These are phyloP conservation scores for Ogataea henricii DNA, from an alignment of 805 yeast species.

Conservation along the genomic window DNA sequence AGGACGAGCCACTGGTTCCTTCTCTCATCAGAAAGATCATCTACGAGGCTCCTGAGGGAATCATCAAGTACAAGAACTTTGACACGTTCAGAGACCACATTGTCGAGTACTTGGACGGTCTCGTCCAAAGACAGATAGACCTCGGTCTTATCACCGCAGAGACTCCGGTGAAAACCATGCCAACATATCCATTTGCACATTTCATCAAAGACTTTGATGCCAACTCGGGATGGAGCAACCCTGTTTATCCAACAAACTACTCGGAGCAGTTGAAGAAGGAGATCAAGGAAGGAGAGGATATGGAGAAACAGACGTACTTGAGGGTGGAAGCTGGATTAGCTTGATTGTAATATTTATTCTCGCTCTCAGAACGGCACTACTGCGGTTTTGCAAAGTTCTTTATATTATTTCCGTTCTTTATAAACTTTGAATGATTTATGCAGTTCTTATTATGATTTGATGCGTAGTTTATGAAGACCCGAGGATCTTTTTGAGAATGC, in stretches of 20 bases:
- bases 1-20: slow-evolving; percentile 77
- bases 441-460: not conserved
- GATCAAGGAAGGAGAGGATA: slow-evolving; percentile 22
- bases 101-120: slow-evolving; percentile 53
- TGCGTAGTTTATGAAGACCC: not conserved
- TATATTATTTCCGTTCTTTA: not conserved
- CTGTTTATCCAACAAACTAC: slow-evolving; percentile 28
- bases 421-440: not conserved
- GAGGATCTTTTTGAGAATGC: slow-evolving; percentile 29
- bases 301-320: slow-evolving; percentile 26
- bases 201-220: slow-evolving; percentile 42
- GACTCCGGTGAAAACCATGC: slow-evolving; percentile 57
- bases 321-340: slow-evolving; percentile 18
- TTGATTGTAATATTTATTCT: slow-evolving; percentile 5
- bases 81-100: slow-evolving; percentile 61
- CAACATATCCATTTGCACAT: slow-evolving; percentile 66
- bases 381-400: not conserved
- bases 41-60: slow-evolving; percentile 66
- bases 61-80: slow-evolving; percentile 64
- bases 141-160: slow-evolving; percentile 55
- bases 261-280: slow-evolving; percentile 27
- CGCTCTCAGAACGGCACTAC: not conserved
- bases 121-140: slow-evolving; percentile 60
- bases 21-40: slow-evolving; percentile 62
- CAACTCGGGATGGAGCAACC: slow-evolving; percentile 45